phyloP scores from a whole-genome alignment of 257 asterid genomes.

The Fraxinus cuspidata region DNA sequence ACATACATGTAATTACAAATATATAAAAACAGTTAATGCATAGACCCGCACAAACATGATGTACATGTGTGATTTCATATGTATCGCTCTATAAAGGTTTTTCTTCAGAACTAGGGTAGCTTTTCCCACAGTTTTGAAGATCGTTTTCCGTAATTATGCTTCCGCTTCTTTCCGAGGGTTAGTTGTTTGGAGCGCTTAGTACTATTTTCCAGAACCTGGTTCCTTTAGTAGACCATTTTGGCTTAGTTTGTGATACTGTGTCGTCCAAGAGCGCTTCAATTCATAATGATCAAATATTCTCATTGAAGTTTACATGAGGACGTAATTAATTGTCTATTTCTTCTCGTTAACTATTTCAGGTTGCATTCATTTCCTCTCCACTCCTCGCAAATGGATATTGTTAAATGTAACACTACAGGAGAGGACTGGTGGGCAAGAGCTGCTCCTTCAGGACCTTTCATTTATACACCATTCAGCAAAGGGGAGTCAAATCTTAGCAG shows the following conservation, averaged over 20 bases:
- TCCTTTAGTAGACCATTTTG: constrained; percentile 12
- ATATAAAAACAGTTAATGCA: neutral
- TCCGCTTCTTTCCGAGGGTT: neutral
- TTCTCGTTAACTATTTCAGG: constrained; percentile 45
- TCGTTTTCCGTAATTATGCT: neutral
- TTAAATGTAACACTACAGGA: constrained; percentile 74
- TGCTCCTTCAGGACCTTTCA: constrained; percentile 98
- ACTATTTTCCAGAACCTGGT: constrained; percentile 12
- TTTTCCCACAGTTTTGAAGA: neutral
- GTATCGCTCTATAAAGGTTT: neutral
- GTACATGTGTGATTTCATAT: neutral
- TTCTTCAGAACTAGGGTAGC: neutral
- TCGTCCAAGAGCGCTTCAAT: constrained; percentile 14
- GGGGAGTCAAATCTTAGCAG: constrained; percentile 69
- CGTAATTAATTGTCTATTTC: constrained; percentile 14
- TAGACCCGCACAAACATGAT: neutral
- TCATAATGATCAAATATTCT: neutral
- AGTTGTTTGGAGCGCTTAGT: neutral
- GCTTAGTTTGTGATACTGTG: constrained; percentile 17
- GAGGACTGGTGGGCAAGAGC: constrained; percentile 99
- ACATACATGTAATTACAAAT: neutral
- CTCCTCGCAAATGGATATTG: constrained; percentile 87
- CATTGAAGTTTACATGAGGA: neutral
- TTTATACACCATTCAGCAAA: constrained; percentile 97
- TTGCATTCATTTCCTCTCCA: constrained; percentile 92